phyloP scores from a whole-genome alignment of 306 rosid genomes.

The Ammopiptanthus mongolicus region DNA sequence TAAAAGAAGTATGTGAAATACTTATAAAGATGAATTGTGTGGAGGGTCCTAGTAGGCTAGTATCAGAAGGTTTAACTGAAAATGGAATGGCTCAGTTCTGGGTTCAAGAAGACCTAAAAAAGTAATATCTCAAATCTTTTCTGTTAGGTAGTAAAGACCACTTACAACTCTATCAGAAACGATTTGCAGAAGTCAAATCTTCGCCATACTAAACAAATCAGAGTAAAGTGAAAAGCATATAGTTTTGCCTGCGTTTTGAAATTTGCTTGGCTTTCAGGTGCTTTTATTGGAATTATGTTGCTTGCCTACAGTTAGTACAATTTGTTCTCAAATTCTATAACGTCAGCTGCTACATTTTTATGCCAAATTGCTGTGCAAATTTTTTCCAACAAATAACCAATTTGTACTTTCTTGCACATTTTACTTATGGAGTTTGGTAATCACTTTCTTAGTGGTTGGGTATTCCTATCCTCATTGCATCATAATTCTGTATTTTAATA shows the following conservation, averaged over 20 bases:
- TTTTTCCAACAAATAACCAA: neutral
- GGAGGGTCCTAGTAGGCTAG: neutral
- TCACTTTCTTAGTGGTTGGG: neutral
- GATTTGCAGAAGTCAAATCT: constrained; percentile 1
- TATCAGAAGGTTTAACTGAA: neutral
- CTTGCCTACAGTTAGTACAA: neutral
- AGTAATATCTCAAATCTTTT: constrained; percentile 3
- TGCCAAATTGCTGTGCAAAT: neutral
- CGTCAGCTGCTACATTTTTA: neutral
- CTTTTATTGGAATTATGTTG: constrained; percentile 6
- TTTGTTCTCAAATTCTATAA: neutral
- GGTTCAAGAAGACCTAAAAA: neutral
- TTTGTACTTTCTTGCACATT: neutral
- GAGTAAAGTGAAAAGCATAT: neutral
- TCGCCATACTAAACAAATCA: neutral
- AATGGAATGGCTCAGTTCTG: neutral
- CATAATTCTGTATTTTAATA: too few relatives aligned
- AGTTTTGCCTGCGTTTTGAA: neutral
- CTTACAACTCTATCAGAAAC: neutral
- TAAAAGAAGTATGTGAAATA: neutral
- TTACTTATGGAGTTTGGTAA: neutral
- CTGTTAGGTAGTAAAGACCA: neutral
- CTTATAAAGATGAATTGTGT: neutral
- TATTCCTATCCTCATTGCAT: too few relatives aligned
- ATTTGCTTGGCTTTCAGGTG: neutral